Evolutionary conservation across 2,329 filamentous ascomycete genomes (phyloP), one percentile per base, ranked within the genome.

Genomic region (Dactylellina cionopaga): DNA sequence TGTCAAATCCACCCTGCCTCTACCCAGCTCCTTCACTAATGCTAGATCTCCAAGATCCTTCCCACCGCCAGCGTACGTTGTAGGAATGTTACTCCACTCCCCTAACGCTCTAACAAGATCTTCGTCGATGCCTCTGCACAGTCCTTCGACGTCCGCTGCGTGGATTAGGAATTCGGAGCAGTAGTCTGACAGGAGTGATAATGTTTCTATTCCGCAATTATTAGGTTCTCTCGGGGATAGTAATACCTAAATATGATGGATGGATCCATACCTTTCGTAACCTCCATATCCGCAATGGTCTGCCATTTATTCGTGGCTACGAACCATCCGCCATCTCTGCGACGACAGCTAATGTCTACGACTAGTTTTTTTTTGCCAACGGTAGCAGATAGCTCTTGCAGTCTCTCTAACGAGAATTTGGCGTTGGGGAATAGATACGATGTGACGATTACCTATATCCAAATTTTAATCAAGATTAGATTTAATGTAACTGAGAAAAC

Each of bases 241-340:
- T 51, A 9, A 22, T 6, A 22, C 11, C 5, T n/a, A n/a, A n/a
- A n/a, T n/a, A n/a, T n/a, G n/a, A n/a, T 37, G 6, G 29, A 9
- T 44, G 56, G 39, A 59, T 17, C 76, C 80, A 74, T 82, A 93
- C 94, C 91, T 84, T 91, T 84, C 75, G 89, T 94, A 75, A 99
- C 88, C 79, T 97, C 92, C 88, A 96, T 96, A 78, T 97, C 92
- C 1, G 95, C 98, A 63, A 98, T 89, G 0, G 92, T 96, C 84
- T 98, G 95, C 95, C 95, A 99, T 80, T 96, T 96, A 81, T 99
- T 92, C 90, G 96, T 99, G 62, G 95, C 94, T n/a, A 99, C 95
- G 78, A 91, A 92, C 95, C 95, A 99, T 37, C 83, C 89, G 63
- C 89, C 84, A 35, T 85, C 90, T 71, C 88, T 89, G 68, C 89